Evolutionary conservation across 305 asterid genomes (phyloP).

Genomic region (Fraxinus dipetala): DNA sequence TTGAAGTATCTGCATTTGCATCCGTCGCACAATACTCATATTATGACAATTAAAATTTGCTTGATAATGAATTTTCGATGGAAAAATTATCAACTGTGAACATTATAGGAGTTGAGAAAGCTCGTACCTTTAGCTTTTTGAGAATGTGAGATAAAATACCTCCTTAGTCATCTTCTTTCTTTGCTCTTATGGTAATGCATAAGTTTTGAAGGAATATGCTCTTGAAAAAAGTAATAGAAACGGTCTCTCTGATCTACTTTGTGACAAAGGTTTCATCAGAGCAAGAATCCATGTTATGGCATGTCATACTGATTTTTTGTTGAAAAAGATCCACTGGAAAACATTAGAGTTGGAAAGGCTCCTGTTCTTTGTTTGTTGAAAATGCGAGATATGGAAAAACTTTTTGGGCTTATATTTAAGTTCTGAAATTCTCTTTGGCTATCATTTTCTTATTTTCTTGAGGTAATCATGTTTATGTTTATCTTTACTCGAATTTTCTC

Average conservation of each 20-base stretch:
- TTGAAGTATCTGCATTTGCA: background rate
- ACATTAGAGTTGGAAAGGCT: background rate
- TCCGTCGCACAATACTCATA: background rate
- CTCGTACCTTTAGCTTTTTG: slow-evolving; percentile 17
- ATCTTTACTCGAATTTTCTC: background rate
- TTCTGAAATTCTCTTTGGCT: background rate
- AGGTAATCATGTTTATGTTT: background rate
- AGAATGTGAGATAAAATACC: slow-evolving; percentile 15
- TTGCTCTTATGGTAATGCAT: slow-evolving; percentile 15
- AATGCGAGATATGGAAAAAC: background rate
- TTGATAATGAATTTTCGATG: slow-evolving; percentile 1
- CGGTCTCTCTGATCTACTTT: background rate
- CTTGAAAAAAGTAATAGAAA: background rate
- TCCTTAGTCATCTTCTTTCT: background rate
- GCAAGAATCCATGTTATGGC: background rate
- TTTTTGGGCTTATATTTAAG: background rate
- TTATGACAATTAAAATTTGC: slow-evolving; percentile 1
- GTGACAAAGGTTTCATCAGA: background rate
- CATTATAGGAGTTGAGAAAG: slow-evolving; percentile 9
- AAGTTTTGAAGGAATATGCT: background rate
- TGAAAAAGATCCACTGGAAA: background rate
- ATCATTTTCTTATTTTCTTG: background rate
- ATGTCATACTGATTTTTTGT: background rate
- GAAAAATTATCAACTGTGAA: background rate
- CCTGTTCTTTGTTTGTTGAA: background rate